These are phyloP conservation scores for Blastocladiella britannica DNA, from an alignment of 192 early-diverging fungal genomes.

Conservation along the genomic window DNA sequence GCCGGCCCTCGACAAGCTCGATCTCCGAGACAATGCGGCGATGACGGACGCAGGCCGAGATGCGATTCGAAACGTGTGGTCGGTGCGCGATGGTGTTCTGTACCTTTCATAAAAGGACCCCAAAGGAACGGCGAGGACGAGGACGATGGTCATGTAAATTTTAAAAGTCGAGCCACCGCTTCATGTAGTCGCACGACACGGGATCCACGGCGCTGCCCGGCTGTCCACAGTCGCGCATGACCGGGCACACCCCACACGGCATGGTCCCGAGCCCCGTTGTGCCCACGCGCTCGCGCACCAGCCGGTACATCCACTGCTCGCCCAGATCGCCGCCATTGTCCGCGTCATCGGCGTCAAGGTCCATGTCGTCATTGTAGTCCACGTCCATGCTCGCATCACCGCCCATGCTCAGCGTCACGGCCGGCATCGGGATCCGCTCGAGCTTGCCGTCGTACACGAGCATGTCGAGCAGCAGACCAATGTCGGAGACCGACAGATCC, in stretches of 20 bases:
- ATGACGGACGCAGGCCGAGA: no score
- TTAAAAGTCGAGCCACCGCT: conserved; percentile 57
- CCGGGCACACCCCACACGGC: conserved; percentile 79
- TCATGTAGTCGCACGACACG: conserved; percentile 53
- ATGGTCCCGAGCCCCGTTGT: conserved; percentile 46
- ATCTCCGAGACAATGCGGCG: no score
- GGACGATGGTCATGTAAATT: conserved; percentile 14
- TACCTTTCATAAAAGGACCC: no score
- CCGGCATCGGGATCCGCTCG: conserved; percentile 33
- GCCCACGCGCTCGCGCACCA: conserved; percentile 23
- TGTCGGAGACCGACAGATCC: conserved; percentile 46
- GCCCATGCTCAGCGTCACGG: conserved; percentile 11
- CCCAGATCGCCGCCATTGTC: conserved; percentile 16
- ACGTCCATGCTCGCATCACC: conserved; percentile 10
- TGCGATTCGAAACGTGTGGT: no score
- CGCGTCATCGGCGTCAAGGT: conserved; percentile 29
- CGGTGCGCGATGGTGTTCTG: no score
- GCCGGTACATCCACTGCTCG: conserved; percentile 48
- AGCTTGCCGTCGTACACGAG: conserved; percentile 73
- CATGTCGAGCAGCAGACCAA: conserved; percentile 59
- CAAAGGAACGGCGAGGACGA: conserved; percentile 17
- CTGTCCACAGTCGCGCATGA: conserved; percentile 52
- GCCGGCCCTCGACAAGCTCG: no score
- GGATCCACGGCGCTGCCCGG: conserved; percentile 55
- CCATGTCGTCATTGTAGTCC: conserved; percentile 12